A percentile compares a stretch with the other conserved stretches of the same genome.
Evolutionary conservation across 2,329 filamentous ascomycete species (phyloP).

Genomic region (Calonectria pseudoturangicola): DNA sequence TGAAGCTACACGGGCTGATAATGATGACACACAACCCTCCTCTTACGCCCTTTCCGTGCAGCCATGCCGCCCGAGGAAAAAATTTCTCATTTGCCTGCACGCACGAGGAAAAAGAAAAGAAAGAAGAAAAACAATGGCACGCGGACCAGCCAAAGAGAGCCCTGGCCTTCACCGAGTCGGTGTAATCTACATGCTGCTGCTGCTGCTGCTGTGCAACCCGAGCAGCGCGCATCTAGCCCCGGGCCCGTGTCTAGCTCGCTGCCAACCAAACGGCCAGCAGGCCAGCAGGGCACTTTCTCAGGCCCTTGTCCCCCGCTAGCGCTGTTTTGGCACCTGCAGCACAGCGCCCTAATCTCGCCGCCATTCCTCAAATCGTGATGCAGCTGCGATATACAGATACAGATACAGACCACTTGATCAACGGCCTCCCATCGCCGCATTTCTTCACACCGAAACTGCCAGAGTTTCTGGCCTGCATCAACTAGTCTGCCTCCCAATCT

Average conservation of each 20-base stretch:
- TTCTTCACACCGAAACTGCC: no score
- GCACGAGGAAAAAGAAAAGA: background rate
- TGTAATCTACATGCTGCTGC: background rate
- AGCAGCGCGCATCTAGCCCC: background rate
- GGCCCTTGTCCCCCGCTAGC: background rate
- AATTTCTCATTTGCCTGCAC: background rate
- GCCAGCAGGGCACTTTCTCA: no score
- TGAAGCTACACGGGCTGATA: background rate
- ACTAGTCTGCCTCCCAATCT: no score
- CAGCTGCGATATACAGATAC: background rate
- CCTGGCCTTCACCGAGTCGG: slow-evolving; percentile 10
- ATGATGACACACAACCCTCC: background rate
- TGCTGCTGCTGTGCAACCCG: slow-evolving; percentile 18
- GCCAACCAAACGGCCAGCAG: background rate
- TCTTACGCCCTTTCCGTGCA: background rate
- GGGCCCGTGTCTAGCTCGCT: background rate
- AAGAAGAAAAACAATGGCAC: background rate
- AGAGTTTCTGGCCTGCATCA: no score
- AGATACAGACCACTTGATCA: no score
- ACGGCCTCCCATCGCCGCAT: no score
- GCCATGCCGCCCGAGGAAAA: background rate
- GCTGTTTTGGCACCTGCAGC: slow-evolving; percentile 5
- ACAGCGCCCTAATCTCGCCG: background rate
- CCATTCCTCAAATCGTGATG: background rate
- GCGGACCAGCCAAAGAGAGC: background rate